Evolutionary conservation across 1,139 yeast species (phyloP), one percentile per base, ranked within the genome.

Genomic region (Saccharomyces hybrid): DNA sequence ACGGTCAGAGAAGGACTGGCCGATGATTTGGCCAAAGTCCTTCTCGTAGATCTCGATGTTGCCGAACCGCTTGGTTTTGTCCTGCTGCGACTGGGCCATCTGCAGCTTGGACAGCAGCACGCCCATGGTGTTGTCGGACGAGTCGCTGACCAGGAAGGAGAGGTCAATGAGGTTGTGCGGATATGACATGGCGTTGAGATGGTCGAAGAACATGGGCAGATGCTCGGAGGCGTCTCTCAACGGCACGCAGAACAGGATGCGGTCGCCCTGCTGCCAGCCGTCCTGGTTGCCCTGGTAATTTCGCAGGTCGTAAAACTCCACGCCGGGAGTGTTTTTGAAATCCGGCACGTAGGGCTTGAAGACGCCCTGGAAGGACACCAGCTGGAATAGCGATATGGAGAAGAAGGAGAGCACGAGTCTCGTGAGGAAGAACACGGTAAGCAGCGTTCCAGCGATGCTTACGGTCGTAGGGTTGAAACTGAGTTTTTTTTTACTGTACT

Each of bases 201-300:
- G 86, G 31, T 75, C 74, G 64, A 84, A 83, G 65, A 84, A 82
- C 81, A 83, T 79, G 34, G 84, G 83, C 64, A 84, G 67, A 69
- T 82, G 88, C 26, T 79, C 74, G n/a, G 83, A 81, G 4, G 88
- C 88, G 64, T 84, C 88, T 68, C 88, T 76, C 54, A 84, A 67
- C 6, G 89, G 89, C n/a, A 84, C 87, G 57, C 83, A 77, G 59
- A 82, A 80, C 48, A 84, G 70, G 20, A 84, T 77, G 47, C 85
- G 74, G 62, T 84, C 88, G 16, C 74, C 76, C 50, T 73, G 71
- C 58, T 77, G 79, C 83, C 84, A 79, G 16, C 88, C 88, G 48
- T 77, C 74, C 13, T 73, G 73, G 29, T 80, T 69, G 16, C 84
- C 83, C 51, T 72, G 74, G 56, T 77, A 77, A 50, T 77, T 76